Evolutionary conservation across 495 filamentous ascomycete species (phyloP).

Genomic region (Annulohypoxylon bovei): DNA sequence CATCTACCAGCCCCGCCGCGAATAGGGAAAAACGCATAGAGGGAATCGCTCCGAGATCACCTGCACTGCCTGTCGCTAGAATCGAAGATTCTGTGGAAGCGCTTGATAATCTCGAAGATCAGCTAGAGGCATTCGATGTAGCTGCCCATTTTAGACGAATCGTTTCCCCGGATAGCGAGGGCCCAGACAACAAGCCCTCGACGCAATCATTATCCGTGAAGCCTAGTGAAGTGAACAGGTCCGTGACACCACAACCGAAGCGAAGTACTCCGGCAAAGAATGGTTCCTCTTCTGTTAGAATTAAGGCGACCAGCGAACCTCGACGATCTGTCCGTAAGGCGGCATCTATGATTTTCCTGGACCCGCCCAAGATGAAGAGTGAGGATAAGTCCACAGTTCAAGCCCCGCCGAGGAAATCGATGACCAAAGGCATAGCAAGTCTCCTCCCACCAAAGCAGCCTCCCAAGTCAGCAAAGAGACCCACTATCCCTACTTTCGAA

Average conservation of each 20-base stretch:
- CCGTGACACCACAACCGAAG: conserved; percentile 42
- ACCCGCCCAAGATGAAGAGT: conserved; percentile 35
- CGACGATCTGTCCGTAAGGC: conserved; percentile 49
- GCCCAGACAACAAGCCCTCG: conserved; percentile 30
- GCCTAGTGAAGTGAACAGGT: conserved; percentile 18
- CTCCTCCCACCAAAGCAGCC: conserved; percentile 58
- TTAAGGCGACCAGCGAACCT: conserved; percentile 41
- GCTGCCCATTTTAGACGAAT: conserved; percentile 53
- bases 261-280: conserved; percentile 26
- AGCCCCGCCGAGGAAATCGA: conserved; percentile 35
- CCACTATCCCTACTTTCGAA: conserved; percentile 73
- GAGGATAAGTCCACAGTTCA: conserved; percentile 44
- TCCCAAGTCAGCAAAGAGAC: conserved; percentile 67
- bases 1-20: conserved; percentile 20
- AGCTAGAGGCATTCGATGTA: conserved; percentile 63
- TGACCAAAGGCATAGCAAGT: conserved; percentile 50
- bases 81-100: conserved; percentile 76
- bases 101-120: conserved; percentile 74
- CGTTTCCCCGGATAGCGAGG: conserved; percentile 48
- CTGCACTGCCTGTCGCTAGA: conserved; percentile 57
- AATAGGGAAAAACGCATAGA: conserved; percentile 26
- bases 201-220: conserved; percentile 24
- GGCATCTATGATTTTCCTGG: conserved; percentile 47
- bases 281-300: conserved; percentile 32
- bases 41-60: conserved; percentile 24